These are phyloP conservation scores for Luffa aegyptiaca DNA, from an alignment of 306 rosid species.

Conservation along the genomic window DNA sequence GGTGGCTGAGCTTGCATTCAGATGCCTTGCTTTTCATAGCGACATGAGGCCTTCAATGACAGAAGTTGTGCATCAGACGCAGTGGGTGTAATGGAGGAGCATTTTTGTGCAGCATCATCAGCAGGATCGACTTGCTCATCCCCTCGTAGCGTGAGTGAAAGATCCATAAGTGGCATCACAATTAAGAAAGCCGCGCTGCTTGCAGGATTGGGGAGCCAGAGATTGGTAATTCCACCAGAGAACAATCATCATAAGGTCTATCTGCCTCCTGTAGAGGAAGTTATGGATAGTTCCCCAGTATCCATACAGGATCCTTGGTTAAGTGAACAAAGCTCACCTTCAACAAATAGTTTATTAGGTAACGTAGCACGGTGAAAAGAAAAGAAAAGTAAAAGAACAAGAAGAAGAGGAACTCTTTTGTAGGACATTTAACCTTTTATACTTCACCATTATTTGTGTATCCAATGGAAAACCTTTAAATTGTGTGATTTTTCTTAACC, in stretches of 20 bases:
- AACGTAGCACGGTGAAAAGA: constrained; percentile 42
- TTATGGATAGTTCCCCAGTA: constrained; percentile 69
- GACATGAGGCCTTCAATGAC: constrained; percentile 90
- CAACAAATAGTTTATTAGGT: constrained; percentile 78
- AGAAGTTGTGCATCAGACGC: constrained; percentile 64
- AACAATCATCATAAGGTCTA: constrained; percentile 10
- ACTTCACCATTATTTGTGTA: not conserved
- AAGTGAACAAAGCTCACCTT: constrained; percentile 88
- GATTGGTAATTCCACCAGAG: constrained; percentile 31
- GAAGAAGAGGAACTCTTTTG: not conserved
- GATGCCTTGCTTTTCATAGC: constrained; percentile 93
- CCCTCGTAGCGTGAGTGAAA: constrained; percentile 42
- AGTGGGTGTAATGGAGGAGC: constrained; percentile 84
- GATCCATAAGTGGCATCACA: constrained; percentile 23
- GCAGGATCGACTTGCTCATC: constrained; percentile 55
- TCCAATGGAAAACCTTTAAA: not conserved
- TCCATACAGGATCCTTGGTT: constrained; percentile 90
- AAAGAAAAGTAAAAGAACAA: not conserved
- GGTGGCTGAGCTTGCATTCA: constrained; percentile 90
- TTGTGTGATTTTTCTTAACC: not conserved
- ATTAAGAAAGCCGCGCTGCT: constrained; percentile 19
- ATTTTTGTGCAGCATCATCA: constrained; percentile 41
- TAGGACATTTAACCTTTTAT: constrained; percentile 6
- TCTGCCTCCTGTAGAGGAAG: constrained; percentile 34
- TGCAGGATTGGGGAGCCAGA: constrained; percentile 37